Evolutionary conservation across 1,139 yeast species (phyloP).

Genomic region (Geotrichum cucujoidarum): DNA sequence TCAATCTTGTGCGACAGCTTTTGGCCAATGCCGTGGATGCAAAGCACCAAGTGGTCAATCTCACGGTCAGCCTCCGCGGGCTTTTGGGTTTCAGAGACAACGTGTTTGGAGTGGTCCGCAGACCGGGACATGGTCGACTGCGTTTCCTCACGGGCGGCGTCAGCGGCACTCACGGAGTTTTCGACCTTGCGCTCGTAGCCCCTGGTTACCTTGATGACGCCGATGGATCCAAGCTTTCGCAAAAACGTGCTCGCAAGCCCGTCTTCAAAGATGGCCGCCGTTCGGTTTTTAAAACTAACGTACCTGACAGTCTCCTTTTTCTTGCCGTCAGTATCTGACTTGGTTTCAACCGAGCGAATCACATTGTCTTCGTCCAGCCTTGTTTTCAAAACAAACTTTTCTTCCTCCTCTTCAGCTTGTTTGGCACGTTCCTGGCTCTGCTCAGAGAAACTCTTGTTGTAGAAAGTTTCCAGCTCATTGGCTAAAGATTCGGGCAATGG

Average conservation of each 20-base stretch:
- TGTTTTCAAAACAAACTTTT: not conserved
- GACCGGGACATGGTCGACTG: not conserved
- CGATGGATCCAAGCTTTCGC: conserved; percentile 16
- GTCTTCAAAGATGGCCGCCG: conserved; percentile 18
- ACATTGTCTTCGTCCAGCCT: not conserved
- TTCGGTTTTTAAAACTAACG: not conserved
- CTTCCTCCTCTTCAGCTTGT: not conserved
- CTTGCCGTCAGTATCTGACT: too few species aligned
- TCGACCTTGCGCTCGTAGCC: conserved; percentile 23
- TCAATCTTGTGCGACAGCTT: conserved; percentile 68
- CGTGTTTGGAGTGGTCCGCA: conserved; percentile 3
- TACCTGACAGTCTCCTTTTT: not conserved
- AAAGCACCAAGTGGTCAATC: conserved; percentile 72
- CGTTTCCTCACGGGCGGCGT: conserved; percentile 16
- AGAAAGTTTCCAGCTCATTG: conserved; percentile 56
- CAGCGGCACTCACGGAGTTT: conserved; percentile 4
- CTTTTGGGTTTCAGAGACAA: not conserved
- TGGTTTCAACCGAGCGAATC: not conserved
- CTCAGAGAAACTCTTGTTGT: conserved; percentile 37
- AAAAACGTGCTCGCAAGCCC: conserved; percentile 13
- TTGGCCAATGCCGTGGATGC: conserved; percentile 92
- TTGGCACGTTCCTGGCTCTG: not conserved
- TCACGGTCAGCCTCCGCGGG: conserved; percentile 22
- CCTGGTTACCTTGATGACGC: conserved; percentile 27
- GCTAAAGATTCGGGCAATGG: conserved; percentile 57